Base-by-base conservation (phyloP, 2,329 filamentous ascomycete genomes). In the Aureobasidium sp. region DNA sequence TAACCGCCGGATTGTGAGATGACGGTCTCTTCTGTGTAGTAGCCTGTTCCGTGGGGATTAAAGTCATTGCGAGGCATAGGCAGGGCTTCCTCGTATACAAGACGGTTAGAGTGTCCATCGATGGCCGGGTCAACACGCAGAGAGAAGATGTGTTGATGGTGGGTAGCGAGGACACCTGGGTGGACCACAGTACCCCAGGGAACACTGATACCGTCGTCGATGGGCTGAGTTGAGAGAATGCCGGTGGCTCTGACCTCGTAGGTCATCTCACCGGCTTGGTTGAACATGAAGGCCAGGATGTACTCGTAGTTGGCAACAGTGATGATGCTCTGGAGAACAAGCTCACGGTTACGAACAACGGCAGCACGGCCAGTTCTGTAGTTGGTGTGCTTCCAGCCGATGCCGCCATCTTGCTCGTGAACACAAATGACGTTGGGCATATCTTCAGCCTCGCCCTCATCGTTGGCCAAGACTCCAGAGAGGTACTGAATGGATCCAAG, bases 101-200 rank as follows among this genome's bases (percentile, higher is more conserved):
- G 67, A 33, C 77, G 72, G 70, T 81, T 78, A 58, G 72, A 62
- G 67, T 73, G 70, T 62, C 79, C 75, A 64, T 81, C 76, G 62
- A 81, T 71, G 67, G 74, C 72, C 35, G 78, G 72, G 71, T 82
- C 74, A 63, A 83, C 67, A 61, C 80, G 74, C 65, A 82, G 68
- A 65, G 75, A 72, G 76, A 92, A 90, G 71, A 91, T 88, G 73
- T 91, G 89, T 70, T 92, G 88, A 69, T 91, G 88, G 73, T 88
- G 85, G 0, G 79, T 77, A 2, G 86, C 87, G 37, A 90, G 81
- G 17, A 87, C 86, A 47, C 86, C 85, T 0, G 86, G 85, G 63
- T 86, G 84, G 5, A 89, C 85, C 44, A 88, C 81, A 0, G 85
- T 89, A 37, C 85, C 86, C 76, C 83, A 88, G 2, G 83, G 82